Conservation (phyloP, 352 stramenopile species). For the Globisporangium sylvaticum region DNA sequence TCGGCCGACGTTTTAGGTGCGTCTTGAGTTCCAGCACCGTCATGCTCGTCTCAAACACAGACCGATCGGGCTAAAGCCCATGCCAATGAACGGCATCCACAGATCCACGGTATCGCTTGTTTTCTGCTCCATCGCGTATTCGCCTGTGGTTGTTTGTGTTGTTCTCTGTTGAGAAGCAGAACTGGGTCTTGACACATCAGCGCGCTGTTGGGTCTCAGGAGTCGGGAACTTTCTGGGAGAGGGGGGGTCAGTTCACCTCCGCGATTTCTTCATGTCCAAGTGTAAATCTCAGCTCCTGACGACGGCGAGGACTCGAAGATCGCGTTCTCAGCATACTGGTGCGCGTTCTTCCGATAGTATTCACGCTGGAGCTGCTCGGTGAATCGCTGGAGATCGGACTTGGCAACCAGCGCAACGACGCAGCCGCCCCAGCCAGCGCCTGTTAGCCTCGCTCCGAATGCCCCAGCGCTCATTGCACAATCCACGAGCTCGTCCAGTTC, state of each 20-base stretch:
- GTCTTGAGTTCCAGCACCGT: too few species aligned
- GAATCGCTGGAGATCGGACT: conserved; percentile 30
- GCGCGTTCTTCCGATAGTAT: conserved; percentile 29
- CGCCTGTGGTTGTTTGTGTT: too few species aligned
- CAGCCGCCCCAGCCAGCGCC: conserved; percentile 85
- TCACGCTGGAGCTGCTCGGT: conserved; percentile 27
- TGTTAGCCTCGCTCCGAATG: conserved; percentile 67
- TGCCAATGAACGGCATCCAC: too few species aligned
- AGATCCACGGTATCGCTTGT: too few species aligned
- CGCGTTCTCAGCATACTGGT: not conserved
- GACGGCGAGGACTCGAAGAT: not conserved
- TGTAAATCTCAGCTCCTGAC: not conserved
- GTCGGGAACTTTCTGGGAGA: too few species aligned
- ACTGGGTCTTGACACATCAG: not conserved
- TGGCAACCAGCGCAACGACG: conserved; percentile 52
- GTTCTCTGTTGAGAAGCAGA: too few species aligned
- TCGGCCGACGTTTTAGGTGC: too few species aligned
- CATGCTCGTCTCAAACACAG: too few species aligned
- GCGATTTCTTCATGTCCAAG: not conserved
- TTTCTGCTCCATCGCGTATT: too few species aligned
- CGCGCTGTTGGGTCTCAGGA: too few species aligned
- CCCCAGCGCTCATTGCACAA: conserved; percentile 33
- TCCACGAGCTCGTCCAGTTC: conserved; percentile 71
- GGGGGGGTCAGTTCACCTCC: not conserved
- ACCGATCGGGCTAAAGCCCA: too few species aligned